Evolutionary conservation across 495 filamentous ascomycete genomes (phyloP), one percentile per base, ranked within the genome.

Genomic region (Hamigera avellanea): DNA sequence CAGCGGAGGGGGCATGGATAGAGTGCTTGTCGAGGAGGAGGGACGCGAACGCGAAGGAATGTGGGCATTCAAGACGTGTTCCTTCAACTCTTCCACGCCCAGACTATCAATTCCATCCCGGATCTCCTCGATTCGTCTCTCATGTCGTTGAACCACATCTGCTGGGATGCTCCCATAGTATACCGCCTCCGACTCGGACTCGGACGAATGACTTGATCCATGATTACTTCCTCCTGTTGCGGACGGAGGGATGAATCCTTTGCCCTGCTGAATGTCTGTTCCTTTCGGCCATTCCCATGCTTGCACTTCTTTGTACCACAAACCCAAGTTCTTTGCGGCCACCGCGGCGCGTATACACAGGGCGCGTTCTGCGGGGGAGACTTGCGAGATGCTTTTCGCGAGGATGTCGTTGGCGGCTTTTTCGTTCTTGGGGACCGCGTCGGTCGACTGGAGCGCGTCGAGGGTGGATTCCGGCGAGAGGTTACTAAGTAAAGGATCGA

Each of bases 81-180:
- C 73, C 62, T 95, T 95, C 47, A 96, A 76, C 46, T 93, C 87
- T 43, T 95, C 87, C 31, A 98, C 69, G 36, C 86, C 76, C 32
- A 98, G 62, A 28, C 72, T 70, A 14, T 89, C 83, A 66, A 95
- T 75, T 33, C 76, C 80, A 33, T 77, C 72, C 14, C 64, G 65
- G 43, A 98, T 94, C 36, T 80, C 75, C 25, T 89, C 81, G 16
- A 93, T 69, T 18, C 89, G 72, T 26, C 56, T 61, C 49, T 88
- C 82, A 52, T 91, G 86, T 34, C 61, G 50, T 19, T 70, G 54
- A 0, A 88, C 77, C 18, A 76, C 61, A 4, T 57, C 48, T 14
- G 67, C 69, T 14, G 73, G 70, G 17, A 95, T 61, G 45, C 78
- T 78, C 3, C 88, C 86, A 54, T 72, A 80, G 50, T 80, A 84